Evolutionary conservation across 2,329 filamentous ascomycete species (phyloP).

Genomic region (Penicillium sp.): DNA sequence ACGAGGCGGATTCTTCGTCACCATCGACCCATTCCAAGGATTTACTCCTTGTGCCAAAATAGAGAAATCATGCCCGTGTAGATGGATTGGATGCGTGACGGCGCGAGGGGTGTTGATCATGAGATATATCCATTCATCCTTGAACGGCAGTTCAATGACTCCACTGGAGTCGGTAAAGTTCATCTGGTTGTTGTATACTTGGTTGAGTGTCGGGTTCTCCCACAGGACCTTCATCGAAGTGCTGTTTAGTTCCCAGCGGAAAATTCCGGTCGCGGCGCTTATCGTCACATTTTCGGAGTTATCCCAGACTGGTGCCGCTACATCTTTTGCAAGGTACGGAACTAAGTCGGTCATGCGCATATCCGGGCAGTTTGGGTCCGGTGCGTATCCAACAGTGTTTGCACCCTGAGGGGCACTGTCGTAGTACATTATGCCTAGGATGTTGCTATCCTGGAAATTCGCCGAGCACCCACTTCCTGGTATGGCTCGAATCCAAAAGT

Average conservation of each 20-base stretch:
- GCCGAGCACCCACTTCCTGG: slow-evolving; percentile 44
- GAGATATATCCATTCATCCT: slow-evolving; percentile 29
- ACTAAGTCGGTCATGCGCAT: slow-evolving; percentile 27
- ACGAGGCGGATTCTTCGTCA: slow-evolving; percentile 44
- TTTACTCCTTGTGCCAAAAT: slow-evolving; percentile 56
- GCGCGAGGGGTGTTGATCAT: slow-evolving; percentile 25
- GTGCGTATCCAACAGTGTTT: slow-evolving; percentile 16
- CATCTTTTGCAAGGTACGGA: slow-evolving; percentile 23
- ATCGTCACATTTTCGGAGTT: slow-evolving; percentile 18
- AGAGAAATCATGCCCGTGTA: slow-evolving; percentile 71
- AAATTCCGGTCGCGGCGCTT: slow-evolving; percentile 15
- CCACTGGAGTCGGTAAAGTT: slow-evolving; percentile 19
- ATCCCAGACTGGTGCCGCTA: slow-evolving; percentile 18
- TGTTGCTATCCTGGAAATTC: slow-evolving; percentile 44
- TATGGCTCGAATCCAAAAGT: slow-evolving; percentile 47
- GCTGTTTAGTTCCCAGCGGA: slow-evolving; percentile 36
- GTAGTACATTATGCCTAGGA: slow-evolving; percentile 52
- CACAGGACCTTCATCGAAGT: slow-evolving; percentile 33
- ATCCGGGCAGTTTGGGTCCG: slow-evolving; percentile 28
- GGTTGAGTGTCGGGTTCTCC: slow-evolving; percentile 30
- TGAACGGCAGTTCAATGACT: slow-evolving; percentile 23
- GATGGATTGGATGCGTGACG: slow-evolving; percentile 60
- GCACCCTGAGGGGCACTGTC: slow-evolving; percentile 13
- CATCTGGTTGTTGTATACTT: slow-evolving; percentile 19
- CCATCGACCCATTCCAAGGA: slow-evolving; percentile 24